Evolutionary conservation across 345 rosid genomes (phyloP).

Genomic region (Tarenaya hassleriana): DNA sequence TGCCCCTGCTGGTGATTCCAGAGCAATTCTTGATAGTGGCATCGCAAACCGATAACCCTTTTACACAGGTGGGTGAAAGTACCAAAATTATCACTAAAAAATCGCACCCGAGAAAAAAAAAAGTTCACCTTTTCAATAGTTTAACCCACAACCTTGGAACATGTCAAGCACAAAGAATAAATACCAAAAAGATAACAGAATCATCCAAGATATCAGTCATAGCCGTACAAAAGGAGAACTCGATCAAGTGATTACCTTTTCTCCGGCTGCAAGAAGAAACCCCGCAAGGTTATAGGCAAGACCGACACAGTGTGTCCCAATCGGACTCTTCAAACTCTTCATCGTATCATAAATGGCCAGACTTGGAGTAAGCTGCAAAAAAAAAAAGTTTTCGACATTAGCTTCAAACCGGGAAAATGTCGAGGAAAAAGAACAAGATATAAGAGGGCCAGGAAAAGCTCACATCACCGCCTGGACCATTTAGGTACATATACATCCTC

Average conservation of each 20-base stretch:
- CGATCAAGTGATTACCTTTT: slow-evolving; percentile 45
- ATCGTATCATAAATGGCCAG: slow-evolving; percentile 79
- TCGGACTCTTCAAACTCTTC: slow-evolving; percentile 76
- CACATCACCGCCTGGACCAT: slow-evolving; percentile 91
- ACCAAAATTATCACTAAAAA: too few species aligned
- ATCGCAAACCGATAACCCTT: slow-evolving; percentile 70
- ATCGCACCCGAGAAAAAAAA: too few species aligned
- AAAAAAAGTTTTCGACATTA: slow-evolving; percentile 11
- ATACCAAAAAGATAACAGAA: background rate
- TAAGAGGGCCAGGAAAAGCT: slow-evolving; percentile 26
- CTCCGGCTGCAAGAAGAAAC: slow-evolving; percentile 82
- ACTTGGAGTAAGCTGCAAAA: slow-evolving; percentile 71
- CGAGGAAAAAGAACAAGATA: background rate
- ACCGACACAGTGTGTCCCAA: slow-evolving; percentile 72
- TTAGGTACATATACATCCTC: slow-evolving; percentile 58
- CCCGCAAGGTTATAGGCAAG: slow-evolving; percentile 81
- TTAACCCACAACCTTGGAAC: background rate
- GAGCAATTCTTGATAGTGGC: slow-evolving; percentile 65
- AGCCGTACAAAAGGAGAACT: background rate
- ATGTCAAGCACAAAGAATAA: background rate
- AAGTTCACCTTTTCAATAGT: background rate
- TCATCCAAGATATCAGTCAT: too few species aligned
- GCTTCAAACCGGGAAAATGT: background rate
- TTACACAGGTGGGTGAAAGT: slow-evolving; percentile 8
- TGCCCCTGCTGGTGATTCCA: slow-evolving; percentile 67